Percentiles rank a stretch among this genome's conserved stretches.
These are phyloP conservation scores for Xerocomus nothofagi DNA, from an alignment of 1,284 basidiomycete species.

Conservation along the genomic window DNA sequence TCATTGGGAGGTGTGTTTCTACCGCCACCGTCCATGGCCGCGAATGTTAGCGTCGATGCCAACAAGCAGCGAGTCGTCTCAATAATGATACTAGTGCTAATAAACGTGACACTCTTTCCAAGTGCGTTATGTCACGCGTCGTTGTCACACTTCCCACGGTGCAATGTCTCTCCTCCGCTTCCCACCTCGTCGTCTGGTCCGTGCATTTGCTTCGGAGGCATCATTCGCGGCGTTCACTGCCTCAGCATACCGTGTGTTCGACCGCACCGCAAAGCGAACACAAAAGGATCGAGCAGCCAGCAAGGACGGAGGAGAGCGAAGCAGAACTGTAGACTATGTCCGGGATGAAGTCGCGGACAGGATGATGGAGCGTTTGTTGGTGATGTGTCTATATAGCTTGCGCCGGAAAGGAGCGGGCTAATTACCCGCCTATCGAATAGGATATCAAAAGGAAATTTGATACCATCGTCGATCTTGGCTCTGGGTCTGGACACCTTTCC, in stretches of 20 bases:
- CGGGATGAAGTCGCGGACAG: slow-evolving; percentile 88
- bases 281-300: slow-evolving; percentile 80
- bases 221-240: slow-evolving; percentile 39
- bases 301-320: slow-evolving; percentile 57
- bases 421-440: slow-evolving; percentile 42
- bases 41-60: not conserved
- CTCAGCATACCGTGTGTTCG: slow-evolving; percentile 82
- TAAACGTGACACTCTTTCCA: slow-evolving; percentile 2
- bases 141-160: slow-evolving; percentile 20
- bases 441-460: slow-evolving; percentile 89
- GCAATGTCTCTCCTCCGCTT: slow-evolving; percentile 19
- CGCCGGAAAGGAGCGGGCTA: slow-evolving; percentile 1
- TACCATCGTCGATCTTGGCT: slow-evolving; percentile 84
- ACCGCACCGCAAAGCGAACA: slow-evolving; percentile 77
- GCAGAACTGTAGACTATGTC: slow-evolving; percentile 88
- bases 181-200: slow-evolving; percentile 10
- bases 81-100: no score
- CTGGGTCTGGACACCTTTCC: slow-evolving; percentile 93
- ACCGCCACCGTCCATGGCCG: slow-evolving; percentile 22
- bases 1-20: not conserved
- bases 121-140: slow-evolving; percentile 21
- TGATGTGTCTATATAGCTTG: slow-evolving; percentile 25
- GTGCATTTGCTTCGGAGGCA: slow-evolving; percentile 43
- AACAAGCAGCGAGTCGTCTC: not conserved
- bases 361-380: slow-evolving; percentile 87